Percentiles rank a stretch among this genome's conserved stretches.
Conservation (phyloP, 2,329 filamentous ascomycete species). For the Kalmusia sp. region DNA sequence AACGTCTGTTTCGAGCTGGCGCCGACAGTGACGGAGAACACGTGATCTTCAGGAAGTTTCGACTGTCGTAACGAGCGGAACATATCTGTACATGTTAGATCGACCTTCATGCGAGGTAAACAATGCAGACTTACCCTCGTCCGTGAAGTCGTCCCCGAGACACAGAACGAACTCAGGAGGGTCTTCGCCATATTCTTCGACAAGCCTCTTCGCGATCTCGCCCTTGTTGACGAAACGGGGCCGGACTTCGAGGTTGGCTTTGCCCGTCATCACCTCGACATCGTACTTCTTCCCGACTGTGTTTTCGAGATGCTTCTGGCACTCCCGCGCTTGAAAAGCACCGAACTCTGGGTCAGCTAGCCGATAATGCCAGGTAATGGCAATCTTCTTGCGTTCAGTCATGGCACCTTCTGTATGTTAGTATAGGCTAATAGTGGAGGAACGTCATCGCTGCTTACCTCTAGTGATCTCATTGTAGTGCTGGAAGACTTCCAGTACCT, state of each 20-base stretch:
- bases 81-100: conserved; percentile 62
- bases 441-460: conserved; percentile 59
- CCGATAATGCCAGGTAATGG: conserved; percentile 96
- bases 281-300: conserved; percentile 82
- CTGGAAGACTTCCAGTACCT: conserved; percentile 84
- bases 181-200: conserved; percentile 71
- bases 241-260: conserved; percentile 96
- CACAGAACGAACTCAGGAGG: conserved; percentile 86
- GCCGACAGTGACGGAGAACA: conserved; percentile 92
- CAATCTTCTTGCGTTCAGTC: conserved; percentile 92
- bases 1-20: conserved; percentile 91
- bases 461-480: conserved; percentile 86
- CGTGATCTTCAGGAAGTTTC: conserved; percentile 66
- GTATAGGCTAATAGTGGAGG: neutral
- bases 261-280: conserved; percentile 95
- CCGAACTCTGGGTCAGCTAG: conserved; percentile 88
- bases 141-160: conserved; percentile 93
- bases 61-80: conserved; percentile 78
- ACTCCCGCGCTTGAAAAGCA: conserved; percentile 78
- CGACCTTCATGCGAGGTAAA: neutral
- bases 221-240: conserved; percentile 98
- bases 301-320: conserved; percentile 79
- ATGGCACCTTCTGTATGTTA: conserved; percentile 70
- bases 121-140: conserved; percentile 73
- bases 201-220: conserved; percentile 85